Evolutionary conservation across 371 early-diverging fungal species (phyloP).

Genomic region (Mortierella sp.): DNA sequence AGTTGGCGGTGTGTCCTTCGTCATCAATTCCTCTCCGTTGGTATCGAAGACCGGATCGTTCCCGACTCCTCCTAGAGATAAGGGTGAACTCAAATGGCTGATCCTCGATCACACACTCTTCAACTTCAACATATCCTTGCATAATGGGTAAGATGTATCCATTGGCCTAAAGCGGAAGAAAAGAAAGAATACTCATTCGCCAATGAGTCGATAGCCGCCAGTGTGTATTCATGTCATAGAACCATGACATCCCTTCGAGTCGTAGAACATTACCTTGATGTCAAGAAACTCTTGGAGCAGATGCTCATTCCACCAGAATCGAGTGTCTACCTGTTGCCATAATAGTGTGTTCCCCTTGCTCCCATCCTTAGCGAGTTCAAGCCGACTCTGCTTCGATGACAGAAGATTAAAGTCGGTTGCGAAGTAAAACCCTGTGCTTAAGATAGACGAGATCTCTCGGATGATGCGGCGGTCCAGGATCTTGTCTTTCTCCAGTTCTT

Average conservation of each 20-base stretch:
- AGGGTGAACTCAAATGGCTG: slow-evolving; percentile 66
- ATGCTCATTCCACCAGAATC: slow-evolving; percentile 80
- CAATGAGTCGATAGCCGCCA: too few species aligned
- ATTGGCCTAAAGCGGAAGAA: slow-evolving; percentile 58
- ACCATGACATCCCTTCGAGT: too few species aligned
- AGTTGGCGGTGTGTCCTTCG: slow-evolving; percentile 96
- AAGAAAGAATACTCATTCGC: slow-evolving; percentile 24
- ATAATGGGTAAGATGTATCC: slow-evolving; percentile 72
- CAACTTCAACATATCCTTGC: slow-evolving; percentile 77
- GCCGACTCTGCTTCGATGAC: slow-evolving; percentile 39
- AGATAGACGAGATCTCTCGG: slow-evolving; percentile 70
- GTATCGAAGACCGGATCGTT: slow-evolving; percentile 85
- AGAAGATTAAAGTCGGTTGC: slow-evolving; percentile 62
- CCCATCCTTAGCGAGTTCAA: slow-evolving; percentile 26
- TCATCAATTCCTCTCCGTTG: slow-evolving; percentile 95
- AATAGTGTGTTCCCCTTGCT: slow-evolving; percentile 20
- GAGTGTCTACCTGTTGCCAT: slow-evolving; percentile 60
- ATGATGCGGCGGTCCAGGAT: slow-evolving; percentile 69
- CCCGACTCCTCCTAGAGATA: slow-evolving; percentile 67
- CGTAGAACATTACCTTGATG: slow-evolving; percentile 35
- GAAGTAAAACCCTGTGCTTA: slow-evolving; percentile 73
- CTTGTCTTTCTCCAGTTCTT: slow-evolving; percentile 48
- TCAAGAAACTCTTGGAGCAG: slow-evolving; percentile 60
- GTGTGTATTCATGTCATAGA: too few species aligned
- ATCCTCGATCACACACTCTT: slow-evolving; percentile 69